These are phyloP conservation scores for Silybum marianum DNA, from an alignment of 129 eudicot species.

Conservation along the genomic window DNA sequence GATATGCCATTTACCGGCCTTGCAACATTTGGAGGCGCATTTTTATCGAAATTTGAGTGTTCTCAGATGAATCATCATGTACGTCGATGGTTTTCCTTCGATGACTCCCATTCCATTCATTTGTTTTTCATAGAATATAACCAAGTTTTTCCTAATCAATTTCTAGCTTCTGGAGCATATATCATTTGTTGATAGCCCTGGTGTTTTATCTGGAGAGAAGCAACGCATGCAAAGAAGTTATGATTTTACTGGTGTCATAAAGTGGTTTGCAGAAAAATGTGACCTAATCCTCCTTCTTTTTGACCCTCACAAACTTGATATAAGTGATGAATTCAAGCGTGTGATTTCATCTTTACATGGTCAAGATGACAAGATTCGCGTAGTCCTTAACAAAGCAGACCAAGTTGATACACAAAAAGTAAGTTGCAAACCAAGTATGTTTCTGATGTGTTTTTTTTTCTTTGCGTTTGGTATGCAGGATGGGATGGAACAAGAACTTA, in stretches of 20 bases:
- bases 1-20: constrained; percentile 86
- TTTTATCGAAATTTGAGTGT: constrained; percentile 89
- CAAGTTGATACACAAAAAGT: constrained; percentile 98
- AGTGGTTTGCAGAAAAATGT: constrained; percentile 99
- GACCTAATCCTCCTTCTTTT: constrained; percentile 86
- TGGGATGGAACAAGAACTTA: not conserved
- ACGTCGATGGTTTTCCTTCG: constrained; percentile 23
- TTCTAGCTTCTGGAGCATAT: constrained; percentile 83
- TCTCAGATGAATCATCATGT: constrained; percentile 94
- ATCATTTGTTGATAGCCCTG: constrained; percentile 91
- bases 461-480: not conserved
- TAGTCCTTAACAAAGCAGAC: constrained; percentile 93
- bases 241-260: constrained; percentile 93
- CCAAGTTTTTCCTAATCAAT: not conserved
- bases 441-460: not conserved
- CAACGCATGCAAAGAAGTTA: constrained; percentile 92
- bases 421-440: constrained; percentile 24
- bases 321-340: constrained; percentile 94
- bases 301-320: constrained; percentile 96
- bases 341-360: constrained; percentile 87
- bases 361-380: constrained; percentile 93
- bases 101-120: not conserved
- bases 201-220: constrained; percentile 97
- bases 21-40: constrained; percentile 85
- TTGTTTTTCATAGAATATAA: not conserved